Evolutionary conservation across 2,329 filamentous ascomycete genomes (phyloP), one percentile per base, ranked within the genome.

Genomic region (Neonectria punicea): DNA sequence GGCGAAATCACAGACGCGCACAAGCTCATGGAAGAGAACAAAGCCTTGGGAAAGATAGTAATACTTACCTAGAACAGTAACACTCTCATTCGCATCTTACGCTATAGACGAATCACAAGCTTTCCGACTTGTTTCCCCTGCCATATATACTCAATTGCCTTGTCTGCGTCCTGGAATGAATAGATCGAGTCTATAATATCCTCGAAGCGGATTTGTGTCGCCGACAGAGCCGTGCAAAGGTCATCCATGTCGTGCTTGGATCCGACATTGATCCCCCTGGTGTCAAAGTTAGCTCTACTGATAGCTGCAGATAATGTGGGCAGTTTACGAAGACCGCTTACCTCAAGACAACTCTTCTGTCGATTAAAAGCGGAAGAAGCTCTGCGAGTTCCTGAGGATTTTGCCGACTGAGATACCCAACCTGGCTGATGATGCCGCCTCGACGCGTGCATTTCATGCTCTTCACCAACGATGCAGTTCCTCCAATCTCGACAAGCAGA

Each of bases 401-500:
- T 16, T 75, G 67, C 16, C 74, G 74, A 5, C 75, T 74, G 3
- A 83, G 73, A 63, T 82, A 83, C 5, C 82, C 81, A 32, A 84
- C 80, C 57, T 81, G 79, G 59, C 80, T 83, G 51, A 84, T 73
- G 1, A 75, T 75, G 0, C 80, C 81, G 2, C 82, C 80, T 1
- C 81, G 80, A 10, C 77, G 73, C 6, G 80, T 80, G 60, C 78
- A 82, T 50, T 74, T 73, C 54, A 83, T 70, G 36, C 79, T 81
- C 68, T 77, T 73, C 2, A 81, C 76, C 25, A 83, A 69, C 0
- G 81, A 79, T 1, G 66, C 60, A 2, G 71, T 70, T 13, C 81
- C 82, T 2, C 81, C 81, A 61, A 78, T 79, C 58, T 83, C 80
- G 36, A 88, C 78, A 16, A 87, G 80, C 10, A 85, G 76, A 70